Base-by-base conservation (phyloP, 768 basidiomycete genomes). In the Russula sp. region DNA sequence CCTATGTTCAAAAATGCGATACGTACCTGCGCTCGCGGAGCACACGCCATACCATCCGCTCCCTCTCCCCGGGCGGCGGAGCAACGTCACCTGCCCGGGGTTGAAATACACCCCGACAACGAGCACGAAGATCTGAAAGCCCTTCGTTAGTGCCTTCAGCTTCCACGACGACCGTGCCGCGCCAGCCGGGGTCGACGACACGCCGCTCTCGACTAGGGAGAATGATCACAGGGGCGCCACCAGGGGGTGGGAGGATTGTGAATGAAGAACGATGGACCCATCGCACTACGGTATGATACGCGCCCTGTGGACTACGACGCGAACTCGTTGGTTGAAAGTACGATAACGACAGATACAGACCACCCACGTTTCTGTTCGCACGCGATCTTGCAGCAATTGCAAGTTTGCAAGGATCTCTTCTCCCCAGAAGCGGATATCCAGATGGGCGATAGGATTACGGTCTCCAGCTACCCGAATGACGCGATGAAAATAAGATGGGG, bases 401-500 rank as follows among this genome's bases (percentile, higher is more conserved):
- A 91, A 70, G 64, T 89, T 88, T 47, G 77, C 68, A 29, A 85
- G 84, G 62, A 93, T 83, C 73, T 93, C 87, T 50, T 83, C 83
- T 3, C 83, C 88, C 88, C 90, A 93, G 2, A 88, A 86, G 32
- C 79, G 75, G 35, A 93, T 73, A 73, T 94, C 88, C 61, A 93
- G 72, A 70, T 90, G 85, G 16, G 80, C 79, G 42, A 93, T 78
- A 82, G 74, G 74, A 59, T 75, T 75, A 2, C 72, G 71, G 22
- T 61, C 66, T 38, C 73, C 73, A 61, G 71, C 69, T 2, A 71
- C 85, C 20, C 89, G 82, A 59, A 94, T 83, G 47, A 92, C 87
- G 42, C 87, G 83, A 71, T 93, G 89, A 77, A 93, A 94, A 73
- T 93, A 93, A 22, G 91, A 92, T 1, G 92, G 92, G 18, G 92